These are phyloP conservation scores for Pontederia paniculata DNA, from an alignment of 176 grass and related monocot species.

Conservation along the genomic window DNA sequence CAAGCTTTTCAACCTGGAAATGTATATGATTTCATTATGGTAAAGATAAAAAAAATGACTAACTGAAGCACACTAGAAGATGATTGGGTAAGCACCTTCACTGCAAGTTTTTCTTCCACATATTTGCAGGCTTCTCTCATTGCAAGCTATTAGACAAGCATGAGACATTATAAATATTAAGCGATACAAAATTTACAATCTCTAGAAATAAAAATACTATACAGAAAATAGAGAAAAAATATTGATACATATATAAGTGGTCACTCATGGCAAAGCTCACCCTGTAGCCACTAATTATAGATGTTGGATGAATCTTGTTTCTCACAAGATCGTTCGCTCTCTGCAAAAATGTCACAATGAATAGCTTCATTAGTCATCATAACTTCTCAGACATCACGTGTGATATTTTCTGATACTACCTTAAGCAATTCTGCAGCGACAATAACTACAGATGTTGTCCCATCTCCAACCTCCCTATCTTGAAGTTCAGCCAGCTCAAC, in stretches of 20 bases:
- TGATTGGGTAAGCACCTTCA: constrained; percentile 34
- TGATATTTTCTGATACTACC: constrained; percentile 18
- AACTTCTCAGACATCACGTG: too few relatives aligned
- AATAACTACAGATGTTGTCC: constrained; percentile 77
- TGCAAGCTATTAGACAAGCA: constrained; percentile 41
- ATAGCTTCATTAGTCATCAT: too few relatives aligned
- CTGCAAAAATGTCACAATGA: constrained; percentile 28
- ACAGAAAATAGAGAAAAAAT: too few relatives aligned
- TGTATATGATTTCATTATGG: neutral
- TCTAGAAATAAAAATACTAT: too few relatives aligned
- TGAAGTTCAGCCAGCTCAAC: constrained; percentile 96
- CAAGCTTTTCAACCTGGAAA: constrained; percentile 81
- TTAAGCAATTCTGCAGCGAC: constrained; percentile 83
- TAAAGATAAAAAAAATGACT: neutral
- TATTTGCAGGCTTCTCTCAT: constrained; percentile 98
- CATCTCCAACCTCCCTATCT: constrained; percentile 91
- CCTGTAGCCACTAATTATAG: constrained; percentile 93
- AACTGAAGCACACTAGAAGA: neutral
- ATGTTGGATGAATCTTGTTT: constrained; percentile 94
- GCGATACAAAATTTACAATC: too few relatives aligned
- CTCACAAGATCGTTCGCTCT: constrained; percentile 81
- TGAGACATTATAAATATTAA: neutral
- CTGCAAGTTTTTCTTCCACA: constrained; percentile 73
- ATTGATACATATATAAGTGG: too few relatives aligned
- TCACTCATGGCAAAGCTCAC: constrained; percentile 8